Conservation (phyloP, 2,329 filamentous ascomycete species). For the Colletotrichum ledebouriae region DNA sequence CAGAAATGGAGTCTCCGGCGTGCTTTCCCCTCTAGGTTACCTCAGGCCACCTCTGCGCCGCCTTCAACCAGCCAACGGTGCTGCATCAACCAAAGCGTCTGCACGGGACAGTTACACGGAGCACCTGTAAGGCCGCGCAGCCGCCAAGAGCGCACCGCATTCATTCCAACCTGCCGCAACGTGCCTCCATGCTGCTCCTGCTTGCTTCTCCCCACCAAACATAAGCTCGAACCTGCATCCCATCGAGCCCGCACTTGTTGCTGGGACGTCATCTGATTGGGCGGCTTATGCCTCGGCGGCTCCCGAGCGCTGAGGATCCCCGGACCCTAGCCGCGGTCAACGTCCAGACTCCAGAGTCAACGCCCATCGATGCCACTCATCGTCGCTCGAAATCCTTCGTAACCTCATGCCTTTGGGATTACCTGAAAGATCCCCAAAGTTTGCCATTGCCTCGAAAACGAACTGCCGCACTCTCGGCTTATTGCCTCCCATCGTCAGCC, state of each 20-base stretch:
- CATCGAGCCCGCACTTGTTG: slow-evolving; percentile 34
- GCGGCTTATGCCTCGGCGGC: slow-evolving; percentile 46
- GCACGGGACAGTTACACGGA: slow-evolving; percentile 9
- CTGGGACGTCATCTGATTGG: slow-evolving; percentile 49
- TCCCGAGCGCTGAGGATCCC: slow-evolving; percentile 43
- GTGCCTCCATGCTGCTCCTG: slow-evolving; percentile 8
- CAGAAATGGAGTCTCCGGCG: background rate
- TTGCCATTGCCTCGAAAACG: background rate
- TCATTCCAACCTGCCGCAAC: slow-evolving; percentile 6
- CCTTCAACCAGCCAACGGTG: background rate
- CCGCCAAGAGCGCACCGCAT: slow-evolving; percentile 35
- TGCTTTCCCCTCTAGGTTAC: background rate
- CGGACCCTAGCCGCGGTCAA: slow-evolving; percentile 42
- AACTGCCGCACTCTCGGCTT: background rate
- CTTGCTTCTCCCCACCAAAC: slow-evolving; percentile 24
- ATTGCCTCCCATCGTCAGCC: background rate
- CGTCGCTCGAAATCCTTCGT: background rate
- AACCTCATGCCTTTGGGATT: background rate
- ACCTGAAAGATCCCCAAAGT: background rate
- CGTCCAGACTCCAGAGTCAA: slow-evolving; percentile 44
- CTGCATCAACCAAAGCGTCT: slow-evolving; percentile 25
- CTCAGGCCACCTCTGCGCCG: background rate
- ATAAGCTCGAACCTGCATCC: slow-evolving; percentile 39
- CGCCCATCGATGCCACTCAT: slow-evolving; percentile 39
- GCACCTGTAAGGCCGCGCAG: slow-evolving; percentile 25